Evolutionary conservation across 2,329 filamentous ascomycete genomes (phyloP), one percentile per base, ranked within the genome.

Genomic region (Diaporthe caulivora): DNA sequence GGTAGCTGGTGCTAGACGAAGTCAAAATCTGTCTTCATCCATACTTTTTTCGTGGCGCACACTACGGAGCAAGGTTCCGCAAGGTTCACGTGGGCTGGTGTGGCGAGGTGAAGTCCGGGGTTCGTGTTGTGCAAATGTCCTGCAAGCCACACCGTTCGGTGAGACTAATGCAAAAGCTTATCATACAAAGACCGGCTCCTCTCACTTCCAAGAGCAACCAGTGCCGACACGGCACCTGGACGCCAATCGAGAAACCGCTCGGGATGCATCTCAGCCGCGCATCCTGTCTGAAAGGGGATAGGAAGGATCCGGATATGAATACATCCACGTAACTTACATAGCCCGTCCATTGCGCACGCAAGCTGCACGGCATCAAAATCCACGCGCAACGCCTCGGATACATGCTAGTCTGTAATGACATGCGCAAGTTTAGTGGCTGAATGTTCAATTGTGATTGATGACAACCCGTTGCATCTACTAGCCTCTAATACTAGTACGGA

Each of bases 71-170:
- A 37, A 37, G 44, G 31, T 67, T 53, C 62, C 47, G 62, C 26
- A 44, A n/a, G 37, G 24, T 47, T 67, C 62, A 67, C 47, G 62
- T 53, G 62, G 62, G n/a, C 18, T 26, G 47, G 44, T 37, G 47
- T 53, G 31, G 47, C 47, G 13, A 17, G 15, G 44, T n/a, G 11
- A 40, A 40, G 34, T 24, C 44, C 31, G 62, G n/a, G 26, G 62
- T 26, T n/a, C 34, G 55, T 29, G 47, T 64, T 65, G 71, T 69
- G 70, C 49, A 69, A 64, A 69, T 70, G 21, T 60, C 44, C 54
- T 69, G 72, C 70, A 72, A 72, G 72, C 72, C 72, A 74, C 70
- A 72, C 54, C 42, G 53, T 44, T 11, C 70, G 53, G n/a, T 18
- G 47, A 47, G 47, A 40, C 62, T 67, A 49, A 67, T 40, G 44